phyloP scores from a whole-genome alignment of 2,329 filamentous ascomycete genomes.

The Colletotrichum acutatum region DNA sequence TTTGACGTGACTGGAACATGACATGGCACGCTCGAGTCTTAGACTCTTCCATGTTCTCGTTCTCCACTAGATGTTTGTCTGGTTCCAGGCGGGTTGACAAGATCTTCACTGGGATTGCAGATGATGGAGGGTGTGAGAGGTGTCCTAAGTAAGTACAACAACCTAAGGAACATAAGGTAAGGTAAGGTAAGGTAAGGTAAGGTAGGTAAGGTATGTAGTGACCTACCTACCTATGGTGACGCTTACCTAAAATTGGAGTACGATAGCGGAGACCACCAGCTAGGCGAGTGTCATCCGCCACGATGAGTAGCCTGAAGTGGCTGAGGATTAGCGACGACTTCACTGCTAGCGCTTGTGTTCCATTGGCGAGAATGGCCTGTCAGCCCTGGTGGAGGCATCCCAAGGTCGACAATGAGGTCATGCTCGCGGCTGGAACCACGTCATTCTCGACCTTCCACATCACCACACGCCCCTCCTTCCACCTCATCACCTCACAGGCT shows the following conservation, averaged over 20 bases:
- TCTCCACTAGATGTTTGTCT: neutral
- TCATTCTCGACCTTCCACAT: constrained; percentile 19
- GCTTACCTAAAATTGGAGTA: constrained; percentile 11
- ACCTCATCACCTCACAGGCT: neutral
- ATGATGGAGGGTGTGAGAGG: constrained; percentile 16
- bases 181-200: no score
- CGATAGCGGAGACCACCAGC: neutral
- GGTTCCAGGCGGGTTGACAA: neutral
- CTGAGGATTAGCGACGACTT: constrained; percentile 14
- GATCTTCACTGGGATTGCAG: neutral
- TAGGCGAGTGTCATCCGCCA: constrained; percentile 23
- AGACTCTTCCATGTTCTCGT: neutral
- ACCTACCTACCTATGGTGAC: neutral
- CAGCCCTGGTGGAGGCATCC: neutral
- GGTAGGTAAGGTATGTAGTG: no score
- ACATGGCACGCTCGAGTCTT: neutral
- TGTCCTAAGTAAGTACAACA: neutral
- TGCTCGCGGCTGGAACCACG: constrained; percentile 25
- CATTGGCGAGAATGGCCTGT: constrained; percentile 6
- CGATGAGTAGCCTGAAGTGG: constrained; percentile 17
- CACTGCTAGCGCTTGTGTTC: neutral
- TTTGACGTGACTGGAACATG: neutral
- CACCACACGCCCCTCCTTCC: neutral
- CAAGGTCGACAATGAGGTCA: constrained; percentile 24
- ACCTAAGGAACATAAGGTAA: no score